phyloP scores from a whole-genome alignment of 1,139 yeast species.

The Hyphopichia wangnamkhiaoensis region DNA sequence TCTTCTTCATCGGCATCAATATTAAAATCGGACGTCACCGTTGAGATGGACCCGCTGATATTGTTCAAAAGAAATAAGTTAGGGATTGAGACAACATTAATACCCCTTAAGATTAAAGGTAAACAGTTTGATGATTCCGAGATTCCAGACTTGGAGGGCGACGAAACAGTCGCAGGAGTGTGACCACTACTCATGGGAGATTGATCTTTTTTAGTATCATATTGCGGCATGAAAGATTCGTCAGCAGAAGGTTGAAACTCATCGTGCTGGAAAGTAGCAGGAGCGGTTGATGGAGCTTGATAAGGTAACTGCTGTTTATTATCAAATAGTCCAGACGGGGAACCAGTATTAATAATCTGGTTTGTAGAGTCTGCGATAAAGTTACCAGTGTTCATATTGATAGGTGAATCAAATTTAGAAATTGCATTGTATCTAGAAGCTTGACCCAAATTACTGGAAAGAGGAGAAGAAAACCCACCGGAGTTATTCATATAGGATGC shows the following conservation, averaged over 20 bases:
- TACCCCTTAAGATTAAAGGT: slow-evolving; percentile 63
- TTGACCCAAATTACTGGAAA: slow-evolving; percentile 8
- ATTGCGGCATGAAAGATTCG: not conserved
- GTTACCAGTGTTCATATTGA: slow-evolving; percentile 1
- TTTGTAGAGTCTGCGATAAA: not conserved
- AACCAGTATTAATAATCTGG: not conserved
- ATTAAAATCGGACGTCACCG: slow-evolving; percentile 22
- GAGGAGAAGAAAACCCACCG: slow-evolving; percentile 30
- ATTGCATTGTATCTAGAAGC: slow-evolving; percentile 7
- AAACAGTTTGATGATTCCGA: slow-evolving; percentile 53
- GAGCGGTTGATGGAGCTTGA: not conserved
- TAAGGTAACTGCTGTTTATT: not conserved
- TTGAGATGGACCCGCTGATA: slow-evolving; percentile 18
- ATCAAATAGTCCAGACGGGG: slow-evolving; percentile 2
- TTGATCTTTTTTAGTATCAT: not conserved
- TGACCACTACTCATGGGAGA: not conserved
- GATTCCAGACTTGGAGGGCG: slow-evolving; percentile 12
- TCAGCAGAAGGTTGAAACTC: not conserved
- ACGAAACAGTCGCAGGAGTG: slow-evolving; percentile 1
- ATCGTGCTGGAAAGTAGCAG: slow-evolving; percentile 1
- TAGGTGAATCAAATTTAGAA: slow-evolving; percentile 11
- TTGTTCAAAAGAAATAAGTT: slow-evolving; percentile 43
- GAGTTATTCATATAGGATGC: slow-evolving; percentile 5
- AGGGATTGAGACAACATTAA: slow-evolving; percentile 63
- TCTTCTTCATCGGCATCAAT: slow-evolving; percentile 40